Base-by-base conservation (phyloP, 495 filamentous ascomycete species). In the Neurospora africana region DNA sequence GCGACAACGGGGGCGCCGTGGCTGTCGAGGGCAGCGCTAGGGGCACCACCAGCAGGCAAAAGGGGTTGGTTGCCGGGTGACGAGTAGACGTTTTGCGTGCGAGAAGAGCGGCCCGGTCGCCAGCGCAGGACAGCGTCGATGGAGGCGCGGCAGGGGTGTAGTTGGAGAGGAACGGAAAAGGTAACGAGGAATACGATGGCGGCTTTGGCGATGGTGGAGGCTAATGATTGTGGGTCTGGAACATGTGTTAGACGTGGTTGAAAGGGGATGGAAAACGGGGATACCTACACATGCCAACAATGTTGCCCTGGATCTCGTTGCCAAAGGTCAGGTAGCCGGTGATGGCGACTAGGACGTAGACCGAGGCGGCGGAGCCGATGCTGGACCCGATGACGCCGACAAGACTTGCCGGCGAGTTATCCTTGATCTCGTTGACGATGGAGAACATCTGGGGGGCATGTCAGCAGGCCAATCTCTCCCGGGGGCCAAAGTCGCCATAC, bases 171-270 rank as follows among this genome's bases (percentile, higher is more conserved):
- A 73, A 98, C 95, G 33, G 93, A 97, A 81, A 98, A 98, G 86
- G 97, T 93, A 72, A 99, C 96, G 10, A 99, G 90, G 76, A 98
- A 87, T 72, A 99, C 95, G 76, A 99, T 99, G 68, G 95, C 96
- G 9, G 92, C 93, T 74, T 94, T 92, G 69, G 92, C 95, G 73
- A 99, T 95, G 6, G 94, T 98, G 8, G 95, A 94, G 37, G 89
- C 87, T 53, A 94, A 81, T 0, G 93, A 93, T 3, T 92, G 88
- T 4, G 89, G 83, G 77, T 98, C 87, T 89, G 72, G 11, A 68
- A 21, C 27, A 71, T 69, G 44, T 72, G 44, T 72, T 30, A 75
- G 73, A 70, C 67, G 77, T 69, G 40, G 65, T 9, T 7, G 33
- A 44, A 17, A 41, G 15, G 15, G 30, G 38, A 23, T 5, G 2